Base-by-base conservation (phyloP, 2,329 filamentous ascomycete species). In the Teratosphaeria destructans region DNA sequence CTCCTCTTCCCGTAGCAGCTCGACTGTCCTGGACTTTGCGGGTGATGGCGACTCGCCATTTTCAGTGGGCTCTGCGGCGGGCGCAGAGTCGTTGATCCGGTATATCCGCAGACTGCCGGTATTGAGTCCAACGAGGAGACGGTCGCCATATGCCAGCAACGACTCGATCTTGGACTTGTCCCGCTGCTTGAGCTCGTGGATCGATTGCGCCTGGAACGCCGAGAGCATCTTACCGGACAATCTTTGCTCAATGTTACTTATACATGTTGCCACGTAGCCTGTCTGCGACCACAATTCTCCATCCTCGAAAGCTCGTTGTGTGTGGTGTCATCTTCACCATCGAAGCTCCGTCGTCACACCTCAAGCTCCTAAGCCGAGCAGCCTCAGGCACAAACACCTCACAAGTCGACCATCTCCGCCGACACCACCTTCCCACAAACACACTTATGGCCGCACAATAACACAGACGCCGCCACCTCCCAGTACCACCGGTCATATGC, bases 81-180 rank as follows among this genome's bases (percentile, higher is more conserved):
- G 75, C 54, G 70, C 64, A 52, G 73, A 71, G 64, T 94, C 89
- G 74, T 95, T 96, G 64, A 97, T 81, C 62, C 93, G 87, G 78
- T 96, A 97, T 71, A 99, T 86, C 64, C 92, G 88, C 61, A 99
- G 82, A 62, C 84, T 86, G 68, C 94, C 94, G 47, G 88, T 95
- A 75, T 90, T 96, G 64, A 99, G 81, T 59, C 94, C 94, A 60
- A 96, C 91, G 58, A 99, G 83, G 39, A 99, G 82, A 63, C 92
- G 86, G 73, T 99, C 94, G 71, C 92, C 91, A 76, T 96, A 90
- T 62, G 93, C 90, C 55, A 97, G 82, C 66, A 99, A 90, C 56
- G 90, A 94, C 77, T 99, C 94, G 76, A 99, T 96, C 80, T 88
- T 94, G 66, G 90, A 95, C 80, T 95, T 96, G 84, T 97, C 93